Evolutionary conservation across 164 flowering plant genomes (phyloP), one percentile per base, ranked within the genome.

Genomic region (Litsea cubeba): DNA sequence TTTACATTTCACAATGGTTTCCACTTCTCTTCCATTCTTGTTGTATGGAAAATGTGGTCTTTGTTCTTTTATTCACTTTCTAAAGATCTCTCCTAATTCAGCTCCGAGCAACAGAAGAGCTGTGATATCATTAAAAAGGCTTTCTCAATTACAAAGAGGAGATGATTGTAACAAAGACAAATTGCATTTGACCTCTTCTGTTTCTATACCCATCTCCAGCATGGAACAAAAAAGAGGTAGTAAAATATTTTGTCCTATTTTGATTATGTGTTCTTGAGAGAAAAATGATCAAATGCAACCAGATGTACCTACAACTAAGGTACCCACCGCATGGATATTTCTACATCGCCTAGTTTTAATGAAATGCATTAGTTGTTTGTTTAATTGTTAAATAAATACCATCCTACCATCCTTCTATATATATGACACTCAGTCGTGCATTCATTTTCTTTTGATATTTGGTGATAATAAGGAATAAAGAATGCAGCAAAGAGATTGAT

Each of bases 71-170:
- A 66, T 66, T 8, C 28, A 40, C 17, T 30, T 35, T 35, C 10
- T 35, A 35, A 35, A 35, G 46, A 35, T 28, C 22, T 66, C 50
- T 12, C 15, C 35, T 30, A 22, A 35, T 69, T 32, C 84, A 86
- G 87, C 85, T 66, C 81, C 84, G 14, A 70, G 69, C 54, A 65
- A 26, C 32, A 72, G 82, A 32, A 77, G 79, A 7, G 80, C 82
- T 40, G 75, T 85, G 40, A 81, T 85, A 65, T 85, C 89, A 5
- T 73, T 70, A 23, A 83, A 82, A 70, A 84, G 76, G 76, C 70
- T 85, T 35, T 71, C 80, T 70, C 82, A 79, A 65, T 50, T 76
- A 64, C 74, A 75, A 76, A 78, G 58, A 66, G 74, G 71, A 64
- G 77, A 79, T 71, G 74, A 46, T 66, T 66, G 40, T 32, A 66